Evolutionary conservation across 805 yeast genomes (phyloP).

Genomic region (Teunomyces cretensis): DNA sequence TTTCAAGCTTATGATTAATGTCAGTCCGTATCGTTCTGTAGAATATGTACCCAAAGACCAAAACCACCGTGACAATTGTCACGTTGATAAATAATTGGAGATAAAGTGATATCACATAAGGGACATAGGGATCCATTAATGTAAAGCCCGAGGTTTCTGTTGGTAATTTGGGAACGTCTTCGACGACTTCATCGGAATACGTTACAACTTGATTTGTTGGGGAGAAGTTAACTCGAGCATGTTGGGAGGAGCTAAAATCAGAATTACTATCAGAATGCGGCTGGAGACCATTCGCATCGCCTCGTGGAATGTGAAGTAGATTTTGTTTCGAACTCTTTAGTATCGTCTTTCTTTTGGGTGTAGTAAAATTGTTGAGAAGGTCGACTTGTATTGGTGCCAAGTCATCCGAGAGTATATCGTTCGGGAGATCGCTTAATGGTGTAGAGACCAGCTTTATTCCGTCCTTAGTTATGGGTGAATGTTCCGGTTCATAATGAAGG

Average conservation of each 20-base stretch:
- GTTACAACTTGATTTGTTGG: not conserved
- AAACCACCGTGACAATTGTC: slow-evolving; percentile 47
- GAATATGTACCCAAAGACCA: slow-evolving; percentile 52
- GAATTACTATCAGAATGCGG: not conserved
- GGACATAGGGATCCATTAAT: slow-evolving; percentile 45
- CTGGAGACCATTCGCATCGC: not conserved
- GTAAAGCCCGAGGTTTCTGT: not conserved
- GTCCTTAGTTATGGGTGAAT: slow-evolving; percentile 18
- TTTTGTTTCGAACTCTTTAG: not conserved
- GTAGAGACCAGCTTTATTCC: slow-evolving; percentile 9
- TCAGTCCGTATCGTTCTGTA: slow-evolving; percentile 61
- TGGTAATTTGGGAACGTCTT: not conserved
- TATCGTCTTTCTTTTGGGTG: not conserved
- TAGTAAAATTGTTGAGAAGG: not conserved
- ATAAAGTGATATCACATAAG: slow-evolving; percentile 59
- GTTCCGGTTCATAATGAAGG: not conserved
- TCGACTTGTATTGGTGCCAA: slow-evolving; percentile 1
- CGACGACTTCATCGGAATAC: not conserved
- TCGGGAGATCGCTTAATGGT: slow-evolving; percentile 3
- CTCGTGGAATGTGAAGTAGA: too few species aligned
- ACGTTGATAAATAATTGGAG: slow-evolving; percentile 63
- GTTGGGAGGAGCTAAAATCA: not conserved
- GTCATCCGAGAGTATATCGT: not conserved
- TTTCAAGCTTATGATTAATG: slow-evolving; percentile 67
- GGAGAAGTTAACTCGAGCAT: not conserved